Base-by-base conservation (phyloP, 2,329 filamentous ascomycete genomes). In the Alternaria sp. region DNA sequence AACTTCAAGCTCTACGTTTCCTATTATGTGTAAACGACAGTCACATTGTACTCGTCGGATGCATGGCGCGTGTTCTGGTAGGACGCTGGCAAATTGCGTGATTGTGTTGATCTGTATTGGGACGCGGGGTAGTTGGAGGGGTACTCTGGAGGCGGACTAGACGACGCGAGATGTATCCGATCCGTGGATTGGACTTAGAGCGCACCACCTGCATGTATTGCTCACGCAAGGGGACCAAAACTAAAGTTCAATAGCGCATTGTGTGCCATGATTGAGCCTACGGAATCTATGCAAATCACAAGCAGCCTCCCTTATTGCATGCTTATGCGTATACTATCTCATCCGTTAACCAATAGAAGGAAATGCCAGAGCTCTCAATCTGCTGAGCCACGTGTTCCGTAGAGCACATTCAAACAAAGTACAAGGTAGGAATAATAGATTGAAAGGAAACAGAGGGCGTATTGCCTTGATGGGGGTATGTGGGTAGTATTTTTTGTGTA, bases 231-330 rank as follows among this genome's bases (percentile, higher is more conserved):
- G 12, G 28, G 17, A 36, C 23, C 19, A 51, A 5, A 25, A 25
- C 13, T 23, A 25, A 19, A 30, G n/a, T 32, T 52, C 12, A 36
- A 23, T 10, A 12, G 17, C 26, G 46, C 36, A 61, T n/a, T 51
- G 26, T n/a, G 36, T 57, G 26, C 32, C 21, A 61, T 61, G 43
- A 51, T 57, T 25, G 26, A 57, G 30, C 59, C 9, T 54, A 54
- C 21, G 19, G 53, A 51, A 51, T 57, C 36, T 57, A 61, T 28
- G 21, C 25, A 57, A 57, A 45, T 28, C 15, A 61, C 59, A 57
- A 19, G 32, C n/a, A 51, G 46, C 53, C 59, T 61, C 59, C 53
- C 25, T 13, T 17, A 13, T 44, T 21, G 17, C 23, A 36, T 26
- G 36, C 23, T 46, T 25, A 26, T 43, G 40, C 17, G 30, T 45